phyloP scores from a whole-genome alignment of 2,329 filamentous ascomycete species.

The Ascochyta koolunga region DNA sequence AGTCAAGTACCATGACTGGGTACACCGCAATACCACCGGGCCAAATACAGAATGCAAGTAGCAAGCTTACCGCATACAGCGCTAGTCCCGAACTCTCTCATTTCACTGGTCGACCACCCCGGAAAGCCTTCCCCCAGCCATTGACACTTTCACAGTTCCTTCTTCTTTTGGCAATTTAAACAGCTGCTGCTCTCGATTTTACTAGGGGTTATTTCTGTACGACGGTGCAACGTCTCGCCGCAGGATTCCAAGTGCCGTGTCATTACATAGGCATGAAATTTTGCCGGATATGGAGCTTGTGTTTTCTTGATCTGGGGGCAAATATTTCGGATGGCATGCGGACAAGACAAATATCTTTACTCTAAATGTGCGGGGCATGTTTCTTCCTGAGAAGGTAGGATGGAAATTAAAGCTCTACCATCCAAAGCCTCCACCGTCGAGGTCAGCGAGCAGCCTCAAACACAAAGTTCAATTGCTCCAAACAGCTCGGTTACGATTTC shows the following conservation, averaged over 20 bases:
- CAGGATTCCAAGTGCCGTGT: not conserved
- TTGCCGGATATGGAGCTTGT: not conserved
- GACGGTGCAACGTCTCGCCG: not conserved
- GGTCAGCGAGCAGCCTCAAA: not conserved
- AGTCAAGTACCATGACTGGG: not conserved
- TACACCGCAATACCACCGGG: not conserved
- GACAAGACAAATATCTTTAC: not conserved
- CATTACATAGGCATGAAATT: not conserved
- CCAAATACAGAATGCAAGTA: not conserved
- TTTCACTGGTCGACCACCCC: constrained; percentile 6
- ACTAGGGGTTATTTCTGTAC: not conserved
- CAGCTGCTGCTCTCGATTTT: not conserved
- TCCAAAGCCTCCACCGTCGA: not conserved
- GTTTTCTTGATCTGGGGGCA: not conserved
- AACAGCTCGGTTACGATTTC: not conserved
- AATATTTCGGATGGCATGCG: not conserved
- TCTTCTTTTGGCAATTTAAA: constrained; percentile 3
- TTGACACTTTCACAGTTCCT: constrained; percentile 5
- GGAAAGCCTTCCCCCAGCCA: constrained; percentile 6
- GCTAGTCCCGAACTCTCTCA: not conserved
- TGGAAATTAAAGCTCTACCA: not conserved
- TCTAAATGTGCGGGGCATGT: no score
- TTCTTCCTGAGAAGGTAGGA: not conserved
- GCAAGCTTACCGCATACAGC: constrained; percentile 14
- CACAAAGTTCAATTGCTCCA: no score